Evolutionary conservation across 2,329 filamentous ascomycete genomes (phyloP).

Genomic region (Microdochium nivale): DNA sequence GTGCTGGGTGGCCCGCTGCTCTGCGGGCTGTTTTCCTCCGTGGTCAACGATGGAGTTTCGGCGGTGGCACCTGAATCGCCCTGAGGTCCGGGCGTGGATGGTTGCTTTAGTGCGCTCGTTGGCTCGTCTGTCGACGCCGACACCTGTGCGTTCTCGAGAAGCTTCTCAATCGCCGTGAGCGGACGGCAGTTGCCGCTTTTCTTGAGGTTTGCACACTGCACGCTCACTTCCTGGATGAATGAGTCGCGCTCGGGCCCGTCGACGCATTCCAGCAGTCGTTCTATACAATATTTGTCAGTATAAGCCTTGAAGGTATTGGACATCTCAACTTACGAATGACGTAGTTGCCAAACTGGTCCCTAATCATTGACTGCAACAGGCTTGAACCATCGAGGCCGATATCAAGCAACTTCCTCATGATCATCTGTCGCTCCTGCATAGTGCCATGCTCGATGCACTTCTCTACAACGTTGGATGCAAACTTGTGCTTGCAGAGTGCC

Average conservation of each 20-base stretch:
- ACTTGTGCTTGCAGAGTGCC: constrained; percentile 84
- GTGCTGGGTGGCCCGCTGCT: constrained; percentile 59
- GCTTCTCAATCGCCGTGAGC: constrained; percentile 1
- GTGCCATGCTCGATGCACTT: constrained; percentile 73
- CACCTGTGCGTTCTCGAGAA: constrained; percentile 28
- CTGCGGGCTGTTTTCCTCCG: constrained; percentile 60
- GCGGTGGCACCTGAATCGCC: constrained; percentile 42
- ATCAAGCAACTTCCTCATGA: constrained; percentile 55
- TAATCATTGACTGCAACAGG: constrained; percentile 70
- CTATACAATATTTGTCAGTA: constrained; percentile 30
- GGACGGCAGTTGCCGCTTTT: constrained; percentile 2
- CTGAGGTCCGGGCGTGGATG: constrained; percentile 28
- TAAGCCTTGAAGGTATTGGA: not conserved
- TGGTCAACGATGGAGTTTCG: constrained; percentile 59
- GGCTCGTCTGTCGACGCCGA: constrained; percentile 3
- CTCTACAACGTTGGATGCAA: constrained; percentile 94
- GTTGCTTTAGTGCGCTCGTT: constrained; percentile 10
- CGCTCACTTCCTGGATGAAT: constrained; percentile 25
- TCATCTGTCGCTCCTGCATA: constrained; percentile 57
- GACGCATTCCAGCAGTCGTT: constrained; percentile 66
- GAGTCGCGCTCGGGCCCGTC: constrained; percentile 48
- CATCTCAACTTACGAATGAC: constrained; percentile 72
- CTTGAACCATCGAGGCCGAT: constrained; percentile 56
- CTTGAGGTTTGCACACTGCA: constrained; percentile 1
- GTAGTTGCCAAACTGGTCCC: constrained; percentile 91